Conservation (phyloP, 139 green algal genomes). For the Dunaliella primolecta region DNA sequence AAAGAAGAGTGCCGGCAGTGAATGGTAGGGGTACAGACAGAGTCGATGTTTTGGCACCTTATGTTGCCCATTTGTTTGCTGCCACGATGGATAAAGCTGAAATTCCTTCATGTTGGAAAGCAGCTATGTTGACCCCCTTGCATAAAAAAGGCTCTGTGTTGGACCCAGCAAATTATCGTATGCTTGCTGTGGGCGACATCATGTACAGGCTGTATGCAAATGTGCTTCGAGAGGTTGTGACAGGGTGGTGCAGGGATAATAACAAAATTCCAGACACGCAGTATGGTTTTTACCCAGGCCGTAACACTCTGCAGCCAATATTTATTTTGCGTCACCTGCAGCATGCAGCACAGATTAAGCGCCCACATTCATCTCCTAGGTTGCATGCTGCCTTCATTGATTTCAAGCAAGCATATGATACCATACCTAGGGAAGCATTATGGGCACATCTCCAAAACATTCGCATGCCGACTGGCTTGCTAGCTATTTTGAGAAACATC, state of each 20-base stretch:
- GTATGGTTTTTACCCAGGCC: not conserved
- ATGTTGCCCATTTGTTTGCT: not conserved
- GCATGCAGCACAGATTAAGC: not conserved
- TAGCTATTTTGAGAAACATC: no score
- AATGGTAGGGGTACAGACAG: not conserved
- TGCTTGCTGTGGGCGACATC: no score
- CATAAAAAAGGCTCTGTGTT: not conserved
- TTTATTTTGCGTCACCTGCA: not conserved
- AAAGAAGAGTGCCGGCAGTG: no score
- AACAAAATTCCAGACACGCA: not conserved
- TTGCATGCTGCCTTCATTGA: not conserved
- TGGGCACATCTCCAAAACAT: not conserved
- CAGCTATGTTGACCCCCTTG: not conserved
- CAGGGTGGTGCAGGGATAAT: no score
- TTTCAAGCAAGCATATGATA: not conserved
- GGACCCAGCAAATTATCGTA: no score
- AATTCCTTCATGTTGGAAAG: not conserved
- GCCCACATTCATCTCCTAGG: not conserved
- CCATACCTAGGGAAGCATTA: not conserved
- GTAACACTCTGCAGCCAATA: not conserved
- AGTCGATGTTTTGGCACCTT: not conserved
- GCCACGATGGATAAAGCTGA: not conserved
- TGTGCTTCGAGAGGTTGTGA: no score
- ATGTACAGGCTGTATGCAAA: no score
- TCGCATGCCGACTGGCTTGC: no score